These are phyloP conservation scores for Plectranthus barbatus DNA, from an alignment of 257 asterid species.

Conservation along the genomic window DNA sequence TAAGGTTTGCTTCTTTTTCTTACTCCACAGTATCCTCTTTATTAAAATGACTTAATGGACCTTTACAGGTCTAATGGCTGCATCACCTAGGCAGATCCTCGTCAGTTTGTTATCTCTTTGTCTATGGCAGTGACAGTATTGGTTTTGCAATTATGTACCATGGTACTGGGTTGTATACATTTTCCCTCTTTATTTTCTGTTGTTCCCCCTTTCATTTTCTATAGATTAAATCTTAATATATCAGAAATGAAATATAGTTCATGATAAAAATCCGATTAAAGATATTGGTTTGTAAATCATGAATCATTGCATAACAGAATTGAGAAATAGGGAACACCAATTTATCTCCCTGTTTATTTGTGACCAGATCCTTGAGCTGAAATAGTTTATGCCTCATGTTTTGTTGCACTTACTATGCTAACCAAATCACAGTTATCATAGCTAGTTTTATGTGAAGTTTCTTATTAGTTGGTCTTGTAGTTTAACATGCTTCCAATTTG, in stretches of 20 bases:
- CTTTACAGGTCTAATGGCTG: conserved; percentile 29
- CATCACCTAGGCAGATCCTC: conserved; percentile 13
- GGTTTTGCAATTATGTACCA: conserved; percentile 19
- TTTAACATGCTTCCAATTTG: background rate
- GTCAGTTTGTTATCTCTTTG: conserved; percentile 9
- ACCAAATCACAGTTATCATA: background rate
- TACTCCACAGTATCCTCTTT: background rate
- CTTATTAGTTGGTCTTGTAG: background rate
- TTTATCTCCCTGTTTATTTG: background rate
- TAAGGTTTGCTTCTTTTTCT: background rate
- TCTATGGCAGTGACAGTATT: conserved; percentile 25
- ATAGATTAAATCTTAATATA: background rate
- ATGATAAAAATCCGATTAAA: background rate
- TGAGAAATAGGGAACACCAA: background rate
- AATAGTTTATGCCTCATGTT: background rate
- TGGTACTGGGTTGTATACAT: conserved; percentile 23
- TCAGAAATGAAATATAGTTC: background rate
- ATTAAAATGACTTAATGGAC: background rate
- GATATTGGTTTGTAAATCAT: background rate
- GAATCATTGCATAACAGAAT: background rate
- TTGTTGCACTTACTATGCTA: background rate
- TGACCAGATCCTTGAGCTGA: background rate
- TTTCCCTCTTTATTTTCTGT: background rate
- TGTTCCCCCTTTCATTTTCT: background rate
- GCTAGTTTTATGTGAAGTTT: background rate